These are phyloP conservation scores for Saccharomycopsis fibuligera DNA, from an alignment of 805 yeast genomes.

Conservation along the genomic window DNA sequence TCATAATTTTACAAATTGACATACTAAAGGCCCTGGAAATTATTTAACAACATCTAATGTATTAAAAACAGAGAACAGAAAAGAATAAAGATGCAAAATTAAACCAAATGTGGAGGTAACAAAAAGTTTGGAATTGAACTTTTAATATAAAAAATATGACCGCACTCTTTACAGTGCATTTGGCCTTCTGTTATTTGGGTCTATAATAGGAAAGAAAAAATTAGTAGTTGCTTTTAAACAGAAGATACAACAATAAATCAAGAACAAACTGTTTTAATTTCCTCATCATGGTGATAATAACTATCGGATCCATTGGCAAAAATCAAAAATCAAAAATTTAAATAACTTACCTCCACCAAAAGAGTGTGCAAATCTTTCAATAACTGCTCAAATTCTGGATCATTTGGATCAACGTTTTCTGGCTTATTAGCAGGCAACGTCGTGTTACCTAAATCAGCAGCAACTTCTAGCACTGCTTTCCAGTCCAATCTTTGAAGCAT, in stretches of 20 bases:
- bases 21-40: no score
- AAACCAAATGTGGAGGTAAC: constrained; percentile 83
- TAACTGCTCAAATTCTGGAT: constrained; percentile 40
- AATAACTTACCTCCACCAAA: no score
- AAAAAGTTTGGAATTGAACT: constrained; percentile 91
- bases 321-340: no score
- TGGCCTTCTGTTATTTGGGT: constrained; percentile 84
- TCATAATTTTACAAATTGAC: no score
- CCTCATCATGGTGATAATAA: no score
- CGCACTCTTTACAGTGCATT: constrained; percentile 83
- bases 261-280: no score
- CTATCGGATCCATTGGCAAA: no score
- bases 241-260: no score
- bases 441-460: constrained; percentile 65
- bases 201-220: no score
- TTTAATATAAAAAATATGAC: constrained; percentile 82
- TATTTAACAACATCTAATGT: background rate
- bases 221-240: no score
- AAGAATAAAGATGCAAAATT: background rate
- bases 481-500: constrained; percentile 83
- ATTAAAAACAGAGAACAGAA: background rate
- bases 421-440: constrained; percentile 60
- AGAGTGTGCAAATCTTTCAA: constrained; percentile 71
- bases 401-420: constrained; percentile 39
- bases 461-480: constrained; percentile 75